phyloP scores from a whole-genome alignment of 345 rosid genomes.

The Jatropha curcas region DNA sequence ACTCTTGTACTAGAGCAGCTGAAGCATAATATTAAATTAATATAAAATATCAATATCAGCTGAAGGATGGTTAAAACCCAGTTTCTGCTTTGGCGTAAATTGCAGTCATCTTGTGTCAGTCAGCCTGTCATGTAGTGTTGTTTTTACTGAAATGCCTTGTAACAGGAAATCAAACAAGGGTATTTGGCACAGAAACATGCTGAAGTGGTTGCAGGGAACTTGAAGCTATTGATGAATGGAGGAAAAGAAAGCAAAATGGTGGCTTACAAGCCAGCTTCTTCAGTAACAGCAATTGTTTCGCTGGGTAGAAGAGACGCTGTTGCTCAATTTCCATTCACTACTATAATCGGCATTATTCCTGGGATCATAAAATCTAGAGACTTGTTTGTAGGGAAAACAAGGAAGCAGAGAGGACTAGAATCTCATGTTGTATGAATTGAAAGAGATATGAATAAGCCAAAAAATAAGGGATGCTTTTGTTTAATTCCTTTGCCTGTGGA shows the following conservation, averaged over 20 bases:
- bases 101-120: background rate
- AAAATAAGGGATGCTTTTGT: background rate
- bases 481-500: no score
- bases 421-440: background rate
- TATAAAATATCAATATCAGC: background rate
- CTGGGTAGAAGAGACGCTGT: conserved; percentile 73
- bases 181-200: conserved; percentile 72
- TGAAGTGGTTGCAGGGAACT: conserved; percentile 56
- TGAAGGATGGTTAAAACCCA: background rate
- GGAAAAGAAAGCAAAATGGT: conserved; percentile 57
- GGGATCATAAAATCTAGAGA: conserved; percentile 75
- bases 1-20: background rate
- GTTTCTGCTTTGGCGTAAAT: background rate
- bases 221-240: conserved; percentile 60
- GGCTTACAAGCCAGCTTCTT: conserved; percentile 42
- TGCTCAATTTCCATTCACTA: conserved; percentile 69
- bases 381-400: conserved; percentile 71
- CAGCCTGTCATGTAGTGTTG: background rate
- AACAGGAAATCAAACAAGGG: conserved; percentile 84
- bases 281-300: conserved; percentile 55
- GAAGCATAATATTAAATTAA: no score
- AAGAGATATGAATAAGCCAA: background rate
- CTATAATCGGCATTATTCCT: conserved; percentile 65
- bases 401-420: conserved; percentile 43
- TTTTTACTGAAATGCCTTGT: no score